Evolutionary conservation across 2,329 filamentous ascomycete species (phyloP).

Genomic region (Exophiala aquamarina): DNA sequence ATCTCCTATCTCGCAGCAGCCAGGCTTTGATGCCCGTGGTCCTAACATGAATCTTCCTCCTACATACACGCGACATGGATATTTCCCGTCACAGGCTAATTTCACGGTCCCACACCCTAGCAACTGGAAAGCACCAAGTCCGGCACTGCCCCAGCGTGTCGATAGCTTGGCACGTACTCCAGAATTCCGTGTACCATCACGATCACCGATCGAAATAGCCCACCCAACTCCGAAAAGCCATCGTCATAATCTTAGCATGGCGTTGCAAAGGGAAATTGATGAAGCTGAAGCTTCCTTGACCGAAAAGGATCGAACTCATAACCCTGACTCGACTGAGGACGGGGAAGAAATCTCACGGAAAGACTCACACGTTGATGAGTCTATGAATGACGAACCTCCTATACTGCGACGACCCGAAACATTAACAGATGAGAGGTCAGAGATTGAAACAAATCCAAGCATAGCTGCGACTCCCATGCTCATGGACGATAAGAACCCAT

Average conservation of each 20-base stretch:
- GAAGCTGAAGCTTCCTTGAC: slow-evolving; percentile 65
- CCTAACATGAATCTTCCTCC: slow-evolving; percentile 2
- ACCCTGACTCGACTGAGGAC: slow-evolving; percentile 24
- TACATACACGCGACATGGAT: slow-evolving; percentile 7
- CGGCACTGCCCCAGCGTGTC: slow-evolving; percentile 14
- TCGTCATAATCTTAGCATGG: slow-evolving; percentile 72
- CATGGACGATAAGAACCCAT: slow-evolving; percentile 35
- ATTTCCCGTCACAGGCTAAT: slow-evolving; percentile 10
- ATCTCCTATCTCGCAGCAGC: slow-evolving; percentile 59
- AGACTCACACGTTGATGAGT: slow-evolving; percentile 27
- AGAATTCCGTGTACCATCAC: slow-evolving; percentile 10
- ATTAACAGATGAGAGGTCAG: slow-evolving; percentile 26
- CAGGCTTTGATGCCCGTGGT: slow-evolving; percentile 10
- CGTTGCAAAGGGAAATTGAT: slow-evolving; percentile 79
- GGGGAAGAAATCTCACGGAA: slow-evolving; percentile 30
- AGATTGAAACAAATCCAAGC: slow-evolving; percentile 73
- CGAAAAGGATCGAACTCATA: slow-evolving; percentile 31
- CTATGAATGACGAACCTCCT: slow-evolving; percentile 46
- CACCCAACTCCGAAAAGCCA: slow-evolving; percentile 62
- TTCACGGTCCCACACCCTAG: slow-evolving; percentile 41
- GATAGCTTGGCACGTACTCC: slow-evolving; percentile 20
- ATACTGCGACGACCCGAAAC: slow-evolving; percentile 28
- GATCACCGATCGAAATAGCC: slow-evolving; percentile 52
- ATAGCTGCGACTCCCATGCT: slow-evolving; percentile 65
- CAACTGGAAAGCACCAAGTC: slow-evolving; percentile 37